Conservation (phyloP, 257 asterid species). For the Perilla frutescens region DNA sequence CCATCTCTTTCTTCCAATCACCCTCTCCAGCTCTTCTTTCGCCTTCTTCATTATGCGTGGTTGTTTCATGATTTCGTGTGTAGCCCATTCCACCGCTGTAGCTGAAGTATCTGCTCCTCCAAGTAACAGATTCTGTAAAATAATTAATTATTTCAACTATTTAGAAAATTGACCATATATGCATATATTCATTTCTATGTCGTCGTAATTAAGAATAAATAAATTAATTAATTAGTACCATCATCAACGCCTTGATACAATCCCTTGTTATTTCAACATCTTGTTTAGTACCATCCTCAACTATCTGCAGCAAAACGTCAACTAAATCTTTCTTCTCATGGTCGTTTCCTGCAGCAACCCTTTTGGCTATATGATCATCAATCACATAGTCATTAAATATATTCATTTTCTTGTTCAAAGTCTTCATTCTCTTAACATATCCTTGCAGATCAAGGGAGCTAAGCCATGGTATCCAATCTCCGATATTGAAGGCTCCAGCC, state of each 20-base stretch:
- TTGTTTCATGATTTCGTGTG: slow-evolving; percentile 28
- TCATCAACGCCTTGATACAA: slow-evolving; percentile 34
- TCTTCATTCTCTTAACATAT: slow-evolving; percentile 46
- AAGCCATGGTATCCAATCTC: too few species aligned
- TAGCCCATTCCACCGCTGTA: slow-evolving; percentile 34
- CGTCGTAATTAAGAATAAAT: too few species aligned
- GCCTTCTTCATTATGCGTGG: slow-evolving; percentile 33
- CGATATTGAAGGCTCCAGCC: slow-evolving; percentile 36
- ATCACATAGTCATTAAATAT: slow-evolving; percentile 40
- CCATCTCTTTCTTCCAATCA: slow-evolving; percentile 43
- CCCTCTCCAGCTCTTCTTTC: slow-evolving; percentile 36
- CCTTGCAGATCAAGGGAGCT: slow-evolving; percentile 52
- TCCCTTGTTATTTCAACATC: slow-evolving; percentile 46
- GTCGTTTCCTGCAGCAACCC: background rate
- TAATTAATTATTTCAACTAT: too few species aligned
- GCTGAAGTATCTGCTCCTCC: slow-evolving; percentile 34
- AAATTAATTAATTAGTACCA: slow-evolving; percentile 1
- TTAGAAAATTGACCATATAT: too few species aligned
- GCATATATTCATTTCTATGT: too few species aligned
- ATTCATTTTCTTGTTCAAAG: too few species aligned
- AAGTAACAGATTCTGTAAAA: background rate
- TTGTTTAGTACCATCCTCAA: slow-evolving; percentile 45
- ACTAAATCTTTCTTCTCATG: slow-evolving; percentile 1
- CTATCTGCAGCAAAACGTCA: slow-evolving; percentile 30
- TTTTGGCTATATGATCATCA: slow-evolving; percentile 47